Conservation (phyloP, 75 land plant genomes). For the Larix kaempferi region DNA sequence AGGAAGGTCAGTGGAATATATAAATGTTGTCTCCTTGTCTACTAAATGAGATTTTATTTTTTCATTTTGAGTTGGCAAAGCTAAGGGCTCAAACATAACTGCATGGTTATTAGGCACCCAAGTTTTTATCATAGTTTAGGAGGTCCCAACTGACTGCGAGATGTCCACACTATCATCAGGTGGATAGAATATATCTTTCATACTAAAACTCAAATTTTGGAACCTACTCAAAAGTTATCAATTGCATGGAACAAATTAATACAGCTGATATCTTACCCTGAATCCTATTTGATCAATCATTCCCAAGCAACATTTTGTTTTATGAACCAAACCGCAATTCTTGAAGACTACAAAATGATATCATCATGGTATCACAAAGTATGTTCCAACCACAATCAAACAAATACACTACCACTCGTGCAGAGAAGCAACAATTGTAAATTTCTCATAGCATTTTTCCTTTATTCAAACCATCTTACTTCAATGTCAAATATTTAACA, state of each 20-base stretch:
- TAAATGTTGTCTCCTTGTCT: too few relatives aligned
- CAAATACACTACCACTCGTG: neutral
- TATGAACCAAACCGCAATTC: neutral
- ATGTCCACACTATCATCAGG: too few relatives aligned
- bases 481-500: neutral
- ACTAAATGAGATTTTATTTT: too few relatives aligned
- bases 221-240: too few relatives aligned
- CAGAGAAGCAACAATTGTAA: neutral
- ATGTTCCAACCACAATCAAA: neutral
- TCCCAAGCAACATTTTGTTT: neutral
- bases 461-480: neutral
- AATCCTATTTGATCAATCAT: neutral
- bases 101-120: too few relatives aligned
- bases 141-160: too few relatives aligned
- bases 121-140: too few relatives aligned
- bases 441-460: neutral
- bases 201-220: too few relatives aligned
- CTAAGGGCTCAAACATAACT: too few relatives aligned
- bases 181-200: too few relatives aligned
- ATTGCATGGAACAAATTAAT: neutral
- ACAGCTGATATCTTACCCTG: neutral
- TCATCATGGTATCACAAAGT: neutral
- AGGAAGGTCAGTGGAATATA: too few relatives aligned
- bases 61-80: too few relatives aligned
- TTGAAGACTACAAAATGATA: neutral